Percentiles rank a stretch among this genome's conserved stretches.
These are phyloP conservation scores for Aspergillus japonicus DNA, from an alignment of 2,329 filamentous ascomycete species.

Conservation along the genomic window DNA sequence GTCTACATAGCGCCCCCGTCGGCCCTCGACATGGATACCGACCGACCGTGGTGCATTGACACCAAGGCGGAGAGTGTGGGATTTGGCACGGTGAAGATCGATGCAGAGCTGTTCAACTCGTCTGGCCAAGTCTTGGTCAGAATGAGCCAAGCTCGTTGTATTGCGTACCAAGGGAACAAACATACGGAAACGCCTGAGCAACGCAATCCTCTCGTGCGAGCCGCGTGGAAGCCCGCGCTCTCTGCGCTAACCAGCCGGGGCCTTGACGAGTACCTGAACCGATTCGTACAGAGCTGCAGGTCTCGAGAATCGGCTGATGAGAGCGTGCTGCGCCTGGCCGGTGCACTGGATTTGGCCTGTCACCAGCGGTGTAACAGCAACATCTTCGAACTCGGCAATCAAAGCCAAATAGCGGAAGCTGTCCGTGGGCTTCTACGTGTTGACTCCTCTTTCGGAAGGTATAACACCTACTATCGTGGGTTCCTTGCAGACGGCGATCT, in stretches of 20 bases:
- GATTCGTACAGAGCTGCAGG: not conserved
- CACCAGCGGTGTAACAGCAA: not conserved
- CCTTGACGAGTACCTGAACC: not conserved
- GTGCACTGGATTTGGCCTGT: slow-evolving; percentile 1
- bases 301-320: not conserved
- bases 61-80: not conserved
- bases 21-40: not conserved
- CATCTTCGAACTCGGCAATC: not conserved
- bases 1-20: not conserved
- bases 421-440: not conserved
- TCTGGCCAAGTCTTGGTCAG: not conserved
- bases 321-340: not conserved
- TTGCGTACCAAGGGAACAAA: not conserved
- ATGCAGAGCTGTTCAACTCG: not conserved
- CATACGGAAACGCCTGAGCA: not conserved
- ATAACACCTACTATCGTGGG: not conserved
- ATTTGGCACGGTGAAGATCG: not conserved
- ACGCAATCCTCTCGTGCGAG: not conserved
- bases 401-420: not conserved
- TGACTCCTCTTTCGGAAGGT: not conserved
- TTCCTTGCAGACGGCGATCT: not conserved
- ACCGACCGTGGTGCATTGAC: not conserved
- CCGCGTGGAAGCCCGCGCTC: slow-evolving; percentile 9
- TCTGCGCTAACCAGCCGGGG: not conserved
- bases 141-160: slow-evolving; percentile 1